Evolutionary conservation across 805 yeast genomes (phyloP), one percentile per base, ranked within the genome.

Genomic region (Brettanomyces bruxellensis): DNA sequence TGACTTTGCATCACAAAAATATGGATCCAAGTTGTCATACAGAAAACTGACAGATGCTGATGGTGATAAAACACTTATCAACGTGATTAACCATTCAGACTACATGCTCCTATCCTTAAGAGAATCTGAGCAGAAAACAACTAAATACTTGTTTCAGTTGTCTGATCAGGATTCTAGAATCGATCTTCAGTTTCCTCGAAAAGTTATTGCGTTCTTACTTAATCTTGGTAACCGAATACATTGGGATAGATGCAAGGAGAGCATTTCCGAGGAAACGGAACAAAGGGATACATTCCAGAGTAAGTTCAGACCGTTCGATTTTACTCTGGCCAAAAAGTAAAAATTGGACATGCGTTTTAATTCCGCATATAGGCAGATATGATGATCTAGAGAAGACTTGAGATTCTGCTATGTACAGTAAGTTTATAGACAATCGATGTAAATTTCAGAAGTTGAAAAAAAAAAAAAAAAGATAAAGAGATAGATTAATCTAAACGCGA

Each of bases 151-250:
- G 49, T 55, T 55, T 59, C 49, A 51, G 59, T 66, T 60, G 56
- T 58, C 48, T 5, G 41, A 37, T 28, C 66, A 44, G 2, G 58
- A 56, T 12, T 49, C 40, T 32, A 56, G 57, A 14, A 52, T 88
- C 7, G 96, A 90, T 60, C 63, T 87, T 12, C 95, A 86, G 54
- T 86, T 90, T 55, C 95, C 95, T 1, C 70, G 97, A 59, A 73
- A 88, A 55, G 89, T 85, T 1, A 55, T 86, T 28, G 90, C 96
- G 0, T 70, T 71, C 50, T 62, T 82, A 3, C 58, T 89, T 43
- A 77, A 72, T 40, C 67, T 76, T 13, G 81, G 83, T 2, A 80
- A 79, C 45, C 69, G 89, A 51, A 61, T 76, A 0, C 79, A 78
- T 48, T 89, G 96, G 97, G 83, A 82, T 47, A 75, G 77, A 44